A percentile compares a stretch with the other conserved stretches of the same genome.
phyloP scores from a whole-genome alignment of 805 yeast genomes.

The Candida insectorum region DNA sequence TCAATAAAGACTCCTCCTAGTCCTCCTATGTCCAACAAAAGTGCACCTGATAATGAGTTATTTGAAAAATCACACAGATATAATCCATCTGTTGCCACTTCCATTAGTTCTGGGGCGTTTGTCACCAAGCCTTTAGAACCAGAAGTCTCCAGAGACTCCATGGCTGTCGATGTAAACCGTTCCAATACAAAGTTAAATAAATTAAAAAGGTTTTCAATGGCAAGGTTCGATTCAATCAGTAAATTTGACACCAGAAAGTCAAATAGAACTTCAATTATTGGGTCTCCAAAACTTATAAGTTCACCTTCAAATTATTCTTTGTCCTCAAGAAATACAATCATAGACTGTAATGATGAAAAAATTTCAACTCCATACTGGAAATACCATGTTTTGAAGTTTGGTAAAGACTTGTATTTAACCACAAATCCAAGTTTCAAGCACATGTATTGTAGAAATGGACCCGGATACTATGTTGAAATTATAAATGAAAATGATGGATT shows the following conservation, averaged over 20 bases:
- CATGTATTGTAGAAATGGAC: constrained; percentile 55
- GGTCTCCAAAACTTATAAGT: constrained; percentile 1
- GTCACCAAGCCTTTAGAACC: constrained; percentile 8
- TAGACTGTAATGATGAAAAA: constrained; percentile 4
- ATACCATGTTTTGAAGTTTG: constrained; percentile 57
- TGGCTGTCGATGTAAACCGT: not conserved
- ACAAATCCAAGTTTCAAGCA: constrained; percentile 67
- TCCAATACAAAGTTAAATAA: constrained; percentile 2
- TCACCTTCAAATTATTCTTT: constrained; percentile 3
- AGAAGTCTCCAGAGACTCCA: not conserved
- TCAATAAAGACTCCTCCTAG: constrained; percentile 8
- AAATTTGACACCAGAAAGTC: constrained; percentile 4
- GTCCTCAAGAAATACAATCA: not conserved
- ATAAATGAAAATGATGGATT: constrained; percentile 16
- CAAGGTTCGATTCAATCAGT: constrained; percentile 4
- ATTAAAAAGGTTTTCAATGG: constrained; percentile 11
- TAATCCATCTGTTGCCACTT: not conserved
- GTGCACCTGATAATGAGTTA: not conserved
- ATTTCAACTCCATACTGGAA: constrained; percentile 48
- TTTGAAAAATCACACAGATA: constrained; percentile 1
- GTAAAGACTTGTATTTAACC: constrained; percentile 55
- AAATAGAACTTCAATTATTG: no score
- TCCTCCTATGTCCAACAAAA: constrained; percentile 8
- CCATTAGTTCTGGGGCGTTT: constrained; percentile 1
- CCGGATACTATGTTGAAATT: constrained; percentile 55